These are phyloP conservation scores for Colletotrichum sojae DNA, from an alignment of 2,329 filamentous ascomycete genomes.

Conservation along the genomic window DNA sequence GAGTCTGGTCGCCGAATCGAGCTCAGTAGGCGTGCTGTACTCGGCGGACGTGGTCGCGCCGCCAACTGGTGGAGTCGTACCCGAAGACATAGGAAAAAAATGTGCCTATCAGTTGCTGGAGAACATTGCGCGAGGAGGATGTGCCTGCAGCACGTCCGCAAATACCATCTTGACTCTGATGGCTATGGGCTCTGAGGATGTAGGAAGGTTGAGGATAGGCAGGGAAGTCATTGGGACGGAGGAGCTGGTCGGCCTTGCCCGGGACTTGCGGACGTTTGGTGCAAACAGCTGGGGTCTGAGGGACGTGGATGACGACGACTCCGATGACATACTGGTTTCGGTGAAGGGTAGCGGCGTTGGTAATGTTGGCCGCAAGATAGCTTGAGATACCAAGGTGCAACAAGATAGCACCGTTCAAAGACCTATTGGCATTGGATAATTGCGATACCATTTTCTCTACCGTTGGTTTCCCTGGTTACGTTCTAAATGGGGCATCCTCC, in stretches of 20 bases:
- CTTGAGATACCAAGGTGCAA: slow-evolving; percentile 53
- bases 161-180: slow-evolving; percentile 87
- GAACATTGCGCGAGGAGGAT: slow-evolving; percentile 85
- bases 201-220: slow-evolving; percentile 87
- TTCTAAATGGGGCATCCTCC: slow-evolving; percentile 37
- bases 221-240: slow-evolving; percentile 86
- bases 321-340: slow-evolving; percentile 84
- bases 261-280: slow-evolving; percentile 91
- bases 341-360: slow-evolving; percentile 95
- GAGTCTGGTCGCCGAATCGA: slow-evolving; percentile 93
- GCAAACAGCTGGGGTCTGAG: slow-evolving; percentile 92
- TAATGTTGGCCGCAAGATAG: slow-evolving; percentile 93
- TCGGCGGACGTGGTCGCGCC: slow-evolving; percentile 86
- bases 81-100: slow-evolving; percentile 90
- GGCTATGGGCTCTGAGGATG: slow-evolving; percentile 98
- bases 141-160: slow-evolving; percentile 79
- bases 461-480: slow-evolving; percentile 38
- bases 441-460: slow-evolving; percentile 27
- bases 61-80: slow-evolving; percentile 83
- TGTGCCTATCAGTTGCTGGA: slow-evolving; percentile 94
- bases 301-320: slow-evolving; percentile 77
- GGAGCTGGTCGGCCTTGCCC: slow-evolving; percentile 82
- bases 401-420: slow-evolving; percentile 38
- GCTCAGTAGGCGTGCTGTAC: slow-evolving; percentile 83
- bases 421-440: slow-evolving; percentile 17